These are phyloP conservation scores for Lactarius pseudohatsudake DNA, from an alignment of 768 basidiomycete species.

Conservation along the genomic window DNA sequence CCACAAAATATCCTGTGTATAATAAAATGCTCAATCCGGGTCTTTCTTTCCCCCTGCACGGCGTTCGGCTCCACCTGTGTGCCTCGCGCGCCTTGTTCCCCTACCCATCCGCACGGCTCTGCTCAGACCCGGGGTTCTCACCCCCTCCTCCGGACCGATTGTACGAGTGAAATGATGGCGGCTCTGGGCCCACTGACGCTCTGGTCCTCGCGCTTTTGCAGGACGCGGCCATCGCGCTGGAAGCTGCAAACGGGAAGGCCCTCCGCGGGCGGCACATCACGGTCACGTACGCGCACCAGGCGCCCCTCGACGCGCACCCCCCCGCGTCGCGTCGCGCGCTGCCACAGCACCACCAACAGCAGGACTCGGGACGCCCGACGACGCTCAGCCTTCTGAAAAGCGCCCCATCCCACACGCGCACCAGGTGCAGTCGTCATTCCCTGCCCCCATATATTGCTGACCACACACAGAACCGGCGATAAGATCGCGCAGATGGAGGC, in stretches of 20 bases:
- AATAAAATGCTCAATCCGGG: slow-evolving; percentile 49
- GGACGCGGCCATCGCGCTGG: slow-evolving; percentile 83
- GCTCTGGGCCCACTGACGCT: slow-evolving; percentile 9
- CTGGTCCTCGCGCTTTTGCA: slow-evolving; percentile 38
- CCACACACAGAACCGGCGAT: slow-evolving; percentile 58
- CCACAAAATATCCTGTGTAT: slow-evolving; percentile 15
- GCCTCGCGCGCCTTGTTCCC: slow-evolving; percentile 6
- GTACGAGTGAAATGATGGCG: not conserved
- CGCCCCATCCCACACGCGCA: slow-evolving; percentile 47
- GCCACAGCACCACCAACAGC: not conserved
- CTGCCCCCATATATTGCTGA: not conserved
- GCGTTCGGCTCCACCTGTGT: slow-evolving; percentile 27
- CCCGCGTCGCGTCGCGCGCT: slow-evolving; percentile 7
- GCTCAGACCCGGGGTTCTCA: slow-evolving; percentile 32
- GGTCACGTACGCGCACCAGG: slow-evolving; percentile 92
- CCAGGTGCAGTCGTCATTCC: slow-evolving; percentile 42
- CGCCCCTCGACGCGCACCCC: slow-evolving; percentile 41
- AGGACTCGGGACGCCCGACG: slow-evolving; percentile 69
- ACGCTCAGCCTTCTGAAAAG: slow-evolving; percentile 87
- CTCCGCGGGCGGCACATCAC: slow-evolving; percentile 84
- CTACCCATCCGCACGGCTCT: not conserved
- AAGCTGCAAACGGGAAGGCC: slow-evolving; percentile 70
- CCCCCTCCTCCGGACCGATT: not conserved
- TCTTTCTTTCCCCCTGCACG: slow-evolving; percentile 33
- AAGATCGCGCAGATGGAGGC: slow-evolving; percentile 98